Percentiles rank a stretch among this genome's conserved stretches.
These are phyloP conservation scores for Elaeagnus macrophylla DNA, from an alignment of 306 rosid species.

Conservation along the genomic window DNA sequence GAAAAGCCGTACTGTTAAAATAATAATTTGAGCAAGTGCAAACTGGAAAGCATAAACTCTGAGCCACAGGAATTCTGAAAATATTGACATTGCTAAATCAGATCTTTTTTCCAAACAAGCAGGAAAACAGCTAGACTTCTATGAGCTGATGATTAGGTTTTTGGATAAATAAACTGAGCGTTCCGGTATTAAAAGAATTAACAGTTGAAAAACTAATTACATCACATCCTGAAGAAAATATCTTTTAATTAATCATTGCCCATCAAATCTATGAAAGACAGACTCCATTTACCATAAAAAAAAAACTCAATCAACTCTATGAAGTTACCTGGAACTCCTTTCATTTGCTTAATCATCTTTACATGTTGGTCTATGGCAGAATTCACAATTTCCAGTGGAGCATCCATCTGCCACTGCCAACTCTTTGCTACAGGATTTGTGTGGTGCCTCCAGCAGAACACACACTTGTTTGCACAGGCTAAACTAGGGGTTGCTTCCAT, in stretches of 20 bases:
- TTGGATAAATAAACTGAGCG: no score
- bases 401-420: slow-evolving; percentile 99
- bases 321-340: slow-evolving; percentile 93
- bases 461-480: slow-evolving; percentile 98
- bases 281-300: background rate
- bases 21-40: background rate
- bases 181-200: no score
- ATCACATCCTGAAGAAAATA: background rate
- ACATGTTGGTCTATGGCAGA: slow-evolving; percentile 69
- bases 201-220: background rate
- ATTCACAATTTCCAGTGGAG: slow-evolving; percentile 75
- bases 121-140: background rate
- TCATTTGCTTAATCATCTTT: slow-evolving; percentile 96
- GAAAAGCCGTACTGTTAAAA: no score
- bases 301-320: background rate
- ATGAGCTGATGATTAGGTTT: background rate
- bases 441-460: slow-evolving; percentile 99
- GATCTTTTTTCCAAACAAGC: background rate
- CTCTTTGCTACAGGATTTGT: slow-evolving; percentile 97
- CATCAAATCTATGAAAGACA: background rate
- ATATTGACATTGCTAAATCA: background rate
- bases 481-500: slow-evolving; percentile 99
- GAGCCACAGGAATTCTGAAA: background rate
- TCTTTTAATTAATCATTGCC: background rate
- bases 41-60: background rate